Base-by-base conservation (phyloP, 1,284 basidiomycete genomes). In the Ceratobasidium theobromae region DNA sequence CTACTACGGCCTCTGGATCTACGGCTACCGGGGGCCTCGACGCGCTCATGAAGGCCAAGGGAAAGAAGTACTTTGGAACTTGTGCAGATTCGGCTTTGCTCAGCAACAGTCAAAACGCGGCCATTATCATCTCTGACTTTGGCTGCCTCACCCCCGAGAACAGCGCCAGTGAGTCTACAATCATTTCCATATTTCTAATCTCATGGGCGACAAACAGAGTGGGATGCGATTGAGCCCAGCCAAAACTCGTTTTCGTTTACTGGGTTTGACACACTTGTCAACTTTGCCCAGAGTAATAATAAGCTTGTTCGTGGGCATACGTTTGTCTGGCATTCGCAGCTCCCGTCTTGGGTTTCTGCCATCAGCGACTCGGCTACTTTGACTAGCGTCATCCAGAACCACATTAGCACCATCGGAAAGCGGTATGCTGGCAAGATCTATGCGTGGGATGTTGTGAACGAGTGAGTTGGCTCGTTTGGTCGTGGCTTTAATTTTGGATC, bases 231-330 rank as follows among this genome's bases (percentile, higher is more conserved):
- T 32, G 69, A 70, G 48, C 52, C 75, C 16, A 72, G 67, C 41
- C 75, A 76, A 18, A 75, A 75, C 45, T 65, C 65, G 25, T 81
- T 80, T 74, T 78, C 73, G 55, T 82, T 78, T 70, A 71, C 73
- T 18, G 74, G 74, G 12, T 70, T 78, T 11, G 81, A 82, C 69
- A 73, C 73, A 28, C 75, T 82, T 30, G 79, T 81, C 65, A 79
- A 80, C 72, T 81, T 79, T 74, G 81, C 81, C 18, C 74, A 75
- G 5, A 74, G 77, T 46, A 80, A 82, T 70, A 77, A 77, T 35
- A 79, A 81, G 71, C 67, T 79, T 67, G 76, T 82, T 65, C 79
- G 81, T 68, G 81, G 80, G 8, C 80, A 82, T 72, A 82, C 80
- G 11, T 74, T 82, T 28, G 41, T 82, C 53, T 83, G 81, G 81